phyloP scores from a whole-genome alignment of 1,284 basidiomycete genomes.

The Trichosporon faecale region DNA sequence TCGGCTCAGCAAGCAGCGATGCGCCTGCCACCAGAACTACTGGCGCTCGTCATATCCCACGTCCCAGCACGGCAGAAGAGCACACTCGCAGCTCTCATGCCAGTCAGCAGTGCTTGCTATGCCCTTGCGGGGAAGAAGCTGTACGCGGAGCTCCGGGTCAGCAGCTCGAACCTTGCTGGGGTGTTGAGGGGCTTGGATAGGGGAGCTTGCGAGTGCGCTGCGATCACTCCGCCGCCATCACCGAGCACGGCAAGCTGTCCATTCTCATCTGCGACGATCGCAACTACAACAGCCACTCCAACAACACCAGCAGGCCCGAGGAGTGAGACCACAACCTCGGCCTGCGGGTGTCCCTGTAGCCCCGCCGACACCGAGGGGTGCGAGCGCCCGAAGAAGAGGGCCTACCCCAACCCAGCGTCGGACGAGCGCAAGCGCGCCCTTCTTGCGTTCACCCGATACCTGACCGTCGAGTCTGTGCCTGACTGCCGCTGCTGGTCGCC shows the following conservation, averaged over 20 bases:
- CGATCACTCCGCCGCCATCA: not conserved
- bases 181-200: conserved; percentile 11
- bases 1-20: no score
- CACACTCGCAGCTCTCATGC: conserved; percentile 15
- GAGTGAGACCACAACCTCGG: no score
- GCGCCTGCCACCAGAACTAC: conserved; percentile 15
- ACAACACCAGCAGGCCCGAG: no score
- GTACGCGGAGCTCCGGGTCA: conserved; percentile 18
- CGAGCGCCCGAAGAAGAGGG: no score
- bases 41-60: conserved; percentile 13
- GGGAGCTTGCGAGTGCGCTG: not conserved
- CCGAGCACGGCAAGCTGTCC: no score
- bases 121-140: conserved; percentile 15
- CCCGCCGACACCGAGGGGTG: not conserved
- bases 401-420: conserved; percentile 10
- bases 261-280: not conserved
- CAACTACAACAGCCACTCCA: not conserved
- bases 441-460: conserved; percentile 13
- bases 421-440: conserved; percentile 19
- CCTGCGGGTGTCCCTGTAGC: not conserved
- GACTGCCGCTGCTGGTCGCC: not conserved
- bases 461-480: not conserved
- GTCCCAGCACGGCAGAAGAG: not conserved
- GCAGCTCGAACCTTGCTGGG: conserved; percentile 5
- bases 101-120: conserved; percentile 14